Evolutionary conservation across 495 filamentous ascomycete species (phyloP), one percentile per base, ranked within the genome.

Genomic region (Penicilliopsis zonata): DNA sequence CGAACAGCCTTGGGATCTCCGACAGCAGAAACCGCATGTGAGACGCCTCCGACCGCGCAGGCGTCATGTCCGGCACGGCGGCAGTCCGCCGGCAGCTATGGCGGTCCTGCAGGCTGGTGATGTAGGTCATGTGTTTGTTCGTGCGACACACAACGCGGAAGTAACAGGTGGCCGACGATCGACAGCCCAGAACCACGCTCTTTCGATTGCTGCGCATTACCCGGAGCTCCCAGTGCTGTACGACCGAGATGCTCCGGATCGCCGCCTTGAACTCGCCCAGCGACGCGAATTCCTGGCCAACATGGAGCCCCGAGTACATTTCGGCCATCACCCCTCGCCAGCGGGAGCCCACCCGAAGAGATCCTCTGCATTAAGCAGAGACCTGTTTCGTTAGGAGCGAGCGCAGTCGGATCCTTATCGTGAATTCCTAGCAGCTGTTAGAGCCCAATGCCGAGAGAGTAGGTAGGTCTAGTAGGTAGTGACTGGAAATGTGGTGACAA

Each of bases 151-250:
- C 61, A 16, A 61, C 61, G 13, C 61, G 61, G 33, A 63, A 65
- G 38, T 46, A 60, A 40, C 61, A 63, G 50, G 55, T 61, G 38
- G 40, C 35, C 10, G 48, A 54, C 8, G 61, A 63, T 24, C 59
- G 53, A 40, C 61, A 65, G 13, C 59, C 57, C 33, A 63, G 53
- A 6, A 65, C 61, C 25, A 65, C 61, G 21, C 61, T 65, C 31
- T 65, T 63, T 44, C 63, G 63, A 35, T 63, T 63, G 49, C 59
- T 65, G 20, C 61, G 49, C 30, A 52, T 53, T 17, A 63, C 61
- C 18, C 61, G 57, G 22, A 65, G 53, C 38, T 65, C 59, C 61
- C 61, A 65, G 35, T 65, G 59, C 30, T 65, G 61, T 13, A 59
- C 42, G 18, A 65, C 59, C 9, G 61, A 63, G 39, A 65, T 63